These are phyloP conservation scores for Nicotiana benthamiana DNA, from an alignment of 257 asterid species.

Conservation along the genomic window DNA sequence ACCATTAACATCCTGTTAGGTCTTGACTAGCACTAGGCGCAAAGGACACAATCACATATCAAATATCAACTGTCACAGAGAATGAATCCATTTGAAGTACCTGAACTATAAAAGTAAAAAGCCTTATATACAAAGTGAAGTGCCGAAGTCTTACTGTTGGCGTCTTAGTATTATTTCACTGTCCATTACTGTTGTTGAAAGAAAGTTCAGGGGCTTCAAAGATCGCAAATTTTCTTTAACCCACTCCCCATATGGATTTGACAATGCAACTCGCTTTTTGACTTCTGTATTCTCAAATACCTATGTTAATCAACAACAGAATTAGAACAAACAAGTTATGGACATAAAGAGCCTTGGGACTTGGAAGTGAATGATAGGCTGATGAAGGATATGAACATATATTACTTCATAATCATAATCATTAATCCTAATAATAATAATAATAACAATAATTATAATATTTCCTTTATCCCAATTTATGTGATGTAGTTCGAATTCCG, in stretches of 20 bases:
- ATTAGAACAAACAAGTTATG: not conserved
- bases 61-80: not conserved
- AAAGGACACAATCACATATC: not conserved
- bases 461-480: too few relatives aligned
- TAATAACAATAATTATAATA: not conserved
- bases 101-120: not conserved
- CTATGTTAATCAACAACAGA: constrained; percentile 25
- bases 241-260: constrained; percentile 90
- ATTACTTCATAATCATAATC: not conserved
- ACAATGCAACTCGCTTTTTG: constrained; percentile 75
- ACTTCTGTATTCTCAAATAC: constrained; percentile 95
- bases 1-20: not conserved
- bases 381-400: constrained; percentile 1
- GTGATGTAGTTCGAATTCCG: too few relatives aligned
- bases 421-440: not conserved
- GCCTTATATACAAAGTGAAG: not conserved
- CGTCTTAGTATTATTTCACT: constrained; percentile 73
- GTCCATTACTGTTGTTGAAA: constrained; percentile 64
- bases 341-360: not conserved
- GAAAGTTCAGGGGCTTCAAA: constrained; percentile 57
- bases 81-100: not conserved
- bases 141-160: constrained; percentile 67
- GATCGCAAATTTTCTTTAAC: constrained; percentile 73
- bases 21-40: not conserved
- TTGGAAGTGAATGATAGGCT: not conserved